Base-by-base conservation (phyloP, 148 eudicot species). In the Amaranthus cruentus region DNA sequence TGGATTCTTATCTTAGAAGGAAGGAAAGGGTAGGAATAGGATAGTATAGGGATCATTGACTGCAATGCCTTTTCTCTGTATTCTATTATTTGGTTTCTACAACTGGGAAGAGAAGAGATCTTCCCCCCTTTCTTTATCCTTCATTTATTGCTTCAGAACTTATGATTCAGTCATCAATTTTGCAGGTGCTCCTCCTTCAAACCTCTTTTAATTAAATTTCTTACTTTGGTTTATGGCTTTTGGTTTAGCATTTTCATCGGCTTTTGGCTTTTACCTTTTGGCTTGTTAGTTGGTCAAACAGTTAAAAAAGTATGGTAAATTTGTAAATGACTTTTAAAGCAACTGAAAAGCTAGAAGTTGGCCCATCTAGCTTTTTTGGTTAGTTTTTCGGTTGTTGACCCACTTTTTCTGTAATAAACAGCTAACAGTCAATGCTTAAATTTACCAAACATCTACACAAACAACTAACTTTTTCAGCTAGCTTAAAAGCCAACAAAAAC, bases 11-110 rank as follows among this genome's bases (percentile, higher is more conserved):
- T 28, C 38, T 55, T 53, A 65, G 73, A 68, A 73, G 49, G 54
- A 73, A 68, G 76, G 47, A 77, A 78, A 47, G 4, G 21, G 54
- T 0, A 62, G 74, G 15, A 15, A 38, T 4, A 7, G 47, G 28
- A 44, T 11, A 66, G 55, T 55, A 66, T 66, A 66, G 69, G 69
- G 69, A 66, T 66, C 69, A 6, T 66, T 7, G 69, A 66, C 69
- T 66, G 69, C 54, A 66, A 55, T 66, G 69, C 69, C 69, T 66
- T 66, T 66, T 66, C 54, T 66, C 69, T 66, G 69, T 48, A 66
- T n/a, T 43, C 6, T 66, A 66, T 48, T 48, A 66, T 49, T 66
- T 66, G 55, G 54, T 66, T n/a, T 3, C 69, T 66, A 15, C 18
- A 46, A n/a, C 18, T 14, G 54, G 42, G 15, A 66, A 66, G 69